These are phyloP conservation scores for Nannizziopsis barbatae DNA, from an alignment of 2,329 filamentous ascomycete species.

Conservation along the genomic window DNA sequence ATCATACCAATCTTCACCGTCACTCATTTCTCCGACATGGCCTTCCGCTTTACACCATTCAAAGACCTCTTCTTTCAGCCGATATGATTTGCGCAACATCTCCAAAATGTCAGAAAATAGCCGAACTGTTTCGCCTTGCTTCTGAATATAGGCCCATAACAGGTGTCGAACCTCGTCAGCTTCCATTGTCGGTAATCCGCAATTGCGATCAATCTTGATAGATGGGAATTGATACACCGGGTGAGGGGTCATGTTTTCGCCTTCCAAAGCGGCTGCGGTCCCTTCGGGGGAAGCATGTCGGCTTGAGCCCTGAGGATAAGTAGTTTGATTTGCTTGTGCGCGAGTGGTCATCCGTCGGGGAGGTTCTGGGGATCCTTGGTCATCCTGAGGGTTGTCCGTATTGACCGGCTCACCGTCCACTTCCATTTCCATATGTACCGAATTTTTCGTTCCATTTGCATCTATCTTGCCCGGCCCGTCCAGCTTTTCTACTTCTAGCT, in stretches of 20 bases:
- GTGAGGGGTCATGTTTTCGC: constrained; percentile 45
- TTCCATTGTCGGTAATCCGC: constrained; percentile 47
- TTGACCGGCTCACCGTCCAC: background rate
- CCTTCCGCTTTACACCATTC: constrained; percentile 52
- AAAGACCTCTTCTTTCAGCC: constrained; percentile 48
- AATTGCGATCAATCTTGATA: constrained; percentile 42
- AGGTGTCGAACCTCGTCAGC: constrained; percentile 52
- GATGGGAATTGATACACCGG: constrained; percentile 48
- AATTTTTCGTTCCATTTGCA: background rate
- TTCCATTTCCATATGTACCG: constrained; percentile 4
- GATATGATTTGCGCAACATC: constrained; percentile 48
- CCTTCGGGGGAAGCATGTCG: constrained; percentile 20
- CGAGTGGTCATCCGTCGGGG: constrained; percentile 39
- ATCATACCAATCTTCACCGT: constrained; percentile 59
- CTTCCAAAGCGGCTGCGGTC: constrained; percentile 37
- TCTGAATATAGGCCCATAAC: constrained; percentile 52
- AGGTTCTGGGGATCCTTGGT: constrained; percentile 27
- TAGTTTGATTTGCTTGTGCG: constrained; percentile 31
- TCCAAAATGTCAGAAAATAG: constrained; percentile 45
- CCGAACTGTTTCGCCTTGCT: constrained; percentile 53
- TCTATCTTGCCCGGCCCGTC: background rate
- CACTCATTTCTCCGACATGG: constrained; percentile 55
- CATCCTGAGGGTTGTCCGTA: background rate
- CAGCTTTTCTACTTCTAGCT: background rate
- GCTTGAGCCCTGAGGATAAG: constrained; percentile 22